phyloP scores from a whole-genome alignment of 441 rosid genomes.

The Jatropha multifida region DNA sequence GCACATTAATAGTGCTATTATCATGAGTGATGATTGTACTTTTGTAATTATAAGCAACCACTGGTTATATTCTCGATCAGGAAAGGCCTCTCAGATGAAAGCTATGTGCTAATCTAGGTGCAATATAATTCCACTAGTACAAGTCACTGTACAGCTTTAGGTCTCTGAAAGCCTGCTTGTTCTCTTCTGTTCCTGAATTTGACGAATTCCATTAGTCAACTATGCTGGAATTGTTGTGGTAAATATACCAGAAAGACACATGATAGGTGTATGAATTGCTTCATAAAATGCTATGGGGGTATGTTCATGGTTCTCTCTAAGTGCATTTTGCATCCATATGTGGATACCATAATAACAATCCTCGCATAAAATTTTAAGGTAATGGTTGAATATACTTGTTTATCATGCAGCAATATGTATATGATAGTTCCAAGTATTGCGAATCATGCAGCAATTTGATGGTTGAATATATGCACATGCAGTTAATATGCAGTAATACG shows the following conservation, averaged over 20 bases:
- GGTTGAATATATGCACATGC: too few relatives aligned
- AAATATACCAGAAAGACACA: background rate
- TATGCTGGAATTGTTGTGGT: background rate
- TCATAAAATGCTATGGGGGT: background rate
- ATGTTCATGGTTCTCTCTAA: background rate
- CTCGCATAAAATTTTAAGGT: background rate
- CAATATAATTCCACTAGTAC: background rate
- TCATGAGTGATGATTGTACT: background rate
- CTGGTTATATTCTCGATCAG: background rate
- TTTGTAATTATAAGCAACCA: too few relatives aligned
- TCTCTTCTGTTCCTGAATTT: background rate
- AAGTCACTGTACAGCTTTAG: too few relatives aligned
- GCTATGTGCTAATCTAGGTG: background rate
- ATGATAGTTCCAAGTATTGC: too few relatives aligned
- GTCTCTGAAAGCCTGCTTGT: background rate
- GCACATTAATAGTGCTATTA: background rate
- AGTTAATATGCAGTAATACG: too few relatives aligned
- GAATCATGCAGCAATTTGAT: too few relatives aligned
- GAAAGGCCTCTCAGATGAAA: background rate
- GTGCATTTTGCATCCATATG: background rate
- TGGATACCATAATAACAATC: too few relatives aligned
- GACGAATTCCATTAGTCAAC: background rate
- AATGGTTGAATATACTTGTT: too few relatives aligned
- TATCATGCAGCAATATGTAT: too few relatives aligned
- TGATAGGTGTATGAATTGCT: background rate